Percentiles rank a stretch among this genome's conserved stretches.
Evolutionary conservation across 768 basidiomycete species (phyloP).

Genomic region (Lentinula sp.): DNA sequence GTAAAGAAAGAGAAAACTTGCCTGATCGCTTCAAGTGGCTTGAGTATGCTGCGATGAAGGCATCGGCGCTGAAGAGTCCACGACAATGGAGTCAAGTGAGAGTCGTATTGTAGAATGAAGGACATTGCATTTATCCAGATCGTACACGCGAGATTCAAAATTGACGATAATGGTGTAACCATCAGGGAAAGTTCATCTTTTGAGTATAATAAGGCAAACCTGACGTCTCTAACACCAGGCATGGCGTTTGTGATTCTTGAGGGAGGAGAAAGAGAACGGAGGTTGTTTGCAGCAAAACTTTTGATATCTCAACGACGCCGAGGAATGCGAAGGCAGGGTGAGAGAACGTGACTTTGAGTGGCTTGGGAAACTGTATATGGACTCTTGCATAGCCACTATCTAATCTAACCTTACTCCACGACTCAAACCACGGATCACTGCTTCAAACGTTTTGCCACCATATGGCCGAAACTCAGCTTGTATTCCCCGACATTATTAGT

Average conservation of each 20-base stretch:
- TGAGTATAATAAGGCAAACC: slow-evolving; percentile 33
- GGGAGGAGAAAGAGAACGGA: slow-evolving; percentile 30
- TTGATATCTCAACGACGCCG: not conserved
- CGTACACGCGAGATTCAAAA: not conserved
- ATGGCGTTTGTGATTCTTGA: slow-evolving; percentile 52
- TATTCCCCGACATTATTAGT: too few relatives aligned
- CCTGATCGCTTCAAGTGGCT: slow-evolving; percentile 97
- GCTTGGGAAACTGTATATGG: not conserved
- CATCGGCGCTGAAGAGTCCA: slow-evolving; percentile 64
- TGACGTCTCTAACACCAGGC: slow-evolving; percentile 82
- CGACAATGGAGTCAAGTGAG: slow-evolving; percentile 12
- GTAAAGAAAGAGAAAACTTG: slow-evolving; percentile 51
- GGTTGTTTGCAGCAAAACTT: slow-evolving; percentile 10
- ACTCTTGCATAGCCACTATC: not conserved
- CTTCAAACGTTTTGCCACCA: too few relatives aligned
- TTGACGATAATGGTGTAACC: not conserved
- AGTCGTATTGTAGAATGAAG: not conserved
- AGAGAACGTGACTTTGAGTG: not conserved
- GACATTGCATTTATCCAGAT: not conserved
- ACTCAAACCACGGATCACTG: too few relatives aligned
- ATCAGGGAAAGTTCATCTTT: not conserved
- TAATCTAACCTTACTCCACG: not conserved
- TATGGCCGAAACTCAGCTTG: too few relatives aligned
- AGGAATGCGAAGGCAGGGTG: not conserved
- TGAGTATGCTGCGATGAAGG: slow-evolving; percentile 90